Percentiles rank a stretch among this genome's conserved stretches.
Conservation (phyloP, 169 alveolate genomes). For the Fabrea salina region DNA sequence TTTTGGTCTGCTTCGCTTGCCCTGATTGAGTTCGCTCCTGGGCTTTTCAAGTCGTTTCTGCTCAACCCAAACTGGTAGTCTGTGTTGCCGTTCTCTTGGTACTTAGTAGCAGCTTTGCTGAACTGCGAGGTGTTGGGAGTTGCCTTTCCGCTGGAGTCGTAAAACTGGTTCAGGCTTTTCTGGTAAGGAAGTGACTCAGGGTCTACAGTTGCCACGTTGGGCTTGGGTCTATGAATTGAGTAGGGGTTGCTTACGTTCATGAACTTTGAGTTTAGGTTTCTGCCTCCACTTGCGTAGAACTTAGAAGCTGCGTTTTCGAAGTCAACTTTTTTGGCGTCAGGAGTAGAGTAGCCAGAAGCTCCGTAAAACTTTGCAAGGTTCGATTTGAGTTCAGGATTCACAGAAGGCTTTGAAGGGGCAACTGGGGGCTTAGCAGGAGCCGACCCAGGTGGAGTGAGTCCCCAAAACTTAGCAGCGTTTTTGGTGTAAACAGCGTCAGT, state of each 20-base stretch:
- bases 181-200: not conserved
- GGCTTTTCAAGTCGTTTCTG: too few relatives aligned
- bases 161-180: not conserved
- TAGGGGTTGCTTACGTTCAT: not conserved
- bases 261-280: not conserved
- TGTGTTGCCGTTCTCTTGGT: too few relatives aligned
- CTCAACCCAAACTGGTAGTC: too few relatives aligned
- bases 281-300: constrained; percentile 25
- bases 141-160: too few relatives aligned
- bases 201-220: not conserved
- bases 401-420: constrained; percentile 1
- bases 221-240: constrained; percentile 4
- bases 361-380: constrained; percentile 28
- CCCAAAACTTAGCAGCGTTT: constrained; percentile 39
- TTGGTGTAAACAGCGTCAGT: constrained; percentile 7
- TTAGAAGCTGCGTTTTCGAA: constrained; percentile 34
- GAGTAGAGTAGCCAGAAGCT: constrained; percentile 18
- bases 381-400: constrained; percentile 4
- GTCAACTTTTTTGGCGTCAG: not conserved
- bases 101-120: too few relatives aligned
- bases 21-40: too few relatives aligned
- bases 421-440: constrained; percentile 23
- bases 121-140: too few relatives aligned
- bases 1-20: too few relatives aligned
- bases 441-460: constrained; percentile 14